Base-by-base conservation (phyloP, 2,329 filamentous ascomycete species). In the Xenoacremonium recifei region DNA sequence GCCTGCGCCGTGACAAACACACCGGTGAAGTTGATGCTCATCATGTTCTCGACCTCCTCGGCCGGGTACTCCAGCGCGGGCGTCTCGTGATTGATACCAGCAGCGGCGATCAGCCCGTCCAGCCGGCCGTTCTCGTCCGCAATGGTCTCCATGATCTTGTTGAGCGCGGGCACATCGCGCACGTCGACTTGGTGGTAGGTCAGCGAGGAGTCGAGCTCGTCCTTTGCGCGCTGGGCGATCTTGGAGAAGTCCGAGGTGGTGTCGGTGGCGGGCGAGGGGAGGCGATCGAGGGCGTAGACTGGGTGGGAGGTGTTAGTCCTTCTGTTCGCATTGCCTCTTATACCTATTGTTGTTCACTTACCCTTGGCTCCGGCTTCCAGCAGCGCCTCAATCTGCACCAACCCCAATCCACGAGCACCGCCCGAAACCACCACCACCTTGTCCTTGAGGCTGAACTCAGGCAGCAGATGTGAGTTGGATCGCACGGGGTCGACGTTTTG, bases 1-100 rank as follows among this genome's bases (percentile, higher is more conserved):
- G 89, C 89, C 71, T 92, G 88, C 19, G 89, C 89, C 49, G 89
- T 95, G 77, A 91, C 81, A 68, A 89, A 88, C 20, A 78, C 82
- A 11, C 90, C 91, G n/a, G 83, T 93, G 54, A 95, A 76, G 67
- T 96, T 95, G 59, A 92, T 84, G 57, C 86, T 79, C 65, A 95
- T 76, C 73, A 95, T 88, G 65, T 82, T 79, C 62, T 90, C 82
- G 61, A 82, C 81, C 61, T 89, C 86, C 59, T 84, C 75, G 17
- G 86, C 80, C 18, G 80, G 77, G 60, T 95, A 95, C 36, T 95
- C 89, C 40, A 96, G 72, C 2, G 91, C 89, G 0, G 87, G 69
- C 0, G 82, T 89, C 68, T 95, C 89, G 65, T 95, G 86, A 67
- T 95, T 88, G 55, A 89, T 87, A 5, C 80, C 80, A 0, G 80